Conservation (phyloP, 176 grass and related monocot species). For the Eragrostis nindensis region DNA sequence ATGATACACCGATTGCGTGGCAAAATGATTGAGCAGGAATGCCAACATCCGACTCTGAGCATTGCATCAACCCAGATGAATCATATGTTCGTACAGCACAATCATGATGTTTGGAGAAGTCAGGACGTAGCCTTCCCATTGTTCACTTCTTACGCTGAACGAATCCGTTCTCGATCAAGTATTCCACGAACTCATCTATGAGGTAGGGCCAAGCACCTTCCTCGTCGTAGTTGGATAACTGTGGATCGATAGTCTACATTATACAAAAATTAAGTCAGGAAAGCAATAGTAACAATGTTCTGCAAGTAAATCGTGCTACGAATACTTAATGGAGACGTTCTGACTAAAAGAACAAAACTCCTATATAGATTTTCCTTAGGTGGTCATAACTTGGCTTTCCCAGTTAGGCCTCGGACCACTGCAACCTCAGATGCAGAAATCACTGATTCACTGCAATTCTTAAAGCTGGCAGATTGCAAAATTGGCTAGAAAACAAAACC, state of each 20-base stretch:
- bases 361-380: background rate
- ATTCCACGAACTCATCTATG: constrained; percentile 97
- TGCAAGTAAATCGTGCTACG: constrained; percentile 1
- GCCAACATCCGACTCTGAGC: constrained; percentile 31
- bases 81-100: constrained; percentile 43
- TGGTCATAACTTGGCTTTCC: background rate
- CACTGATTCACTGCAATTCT: constrained; percentile 5
- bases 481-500: background rate
- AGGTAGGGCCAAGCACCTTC: constrained; percentile 99
- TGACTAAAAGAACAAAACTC: background rate
- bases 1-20: constrained; percentile 28
- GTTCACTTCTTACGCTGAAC: constrained; percentile 61
- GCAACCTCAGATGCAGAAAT: background rate
- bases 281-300: constrained; percentile 11
- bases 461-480: constrained; percentile 10
- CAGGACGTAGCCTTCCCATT: background rate
- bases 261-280: constrained; percentile 4
- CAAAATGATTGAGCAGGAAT: constrained; percentile 31
- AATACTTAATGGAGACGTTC: background rate
- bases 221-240: constrained; percentile 86
- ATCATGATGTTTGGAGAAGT: constrained; percentile 38
- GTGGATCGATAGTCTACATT: constrained; percentile 74
- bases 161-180: constrained; percentile 76
- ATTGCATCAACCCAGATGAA: constrained; percentile 25
- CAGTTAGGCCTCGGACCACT: background rate